Conservation (phyloP, 805 yeast species). For the Saccharomycopsis lassenensis region DNA sequence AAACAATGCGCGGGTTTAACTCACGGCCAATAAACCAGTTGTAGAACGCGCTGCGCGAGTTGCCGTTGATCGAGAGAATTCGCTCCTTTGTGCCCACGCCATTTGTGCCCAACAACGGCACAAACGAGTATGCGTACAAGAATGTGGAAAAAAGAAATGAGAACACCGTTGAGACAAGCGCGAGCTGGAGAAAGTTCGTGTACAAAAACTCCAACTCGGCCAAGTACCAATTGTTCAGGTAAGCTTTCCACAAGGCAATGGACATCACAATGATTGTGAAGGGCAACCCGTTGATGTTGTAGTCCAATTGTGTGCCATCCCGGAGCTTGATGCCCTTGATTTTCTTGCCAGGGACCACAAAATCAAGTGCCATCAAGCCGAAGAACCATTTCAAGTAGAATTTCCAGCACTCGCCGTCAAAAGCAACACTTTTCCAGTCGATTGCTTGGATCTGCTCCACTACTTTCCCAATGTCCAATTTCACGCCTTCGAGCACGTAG, state of each 20-base stretch:
- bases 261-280: slow-evolving; percentile 30
- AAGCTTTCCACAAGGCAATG: slow-evolving; percentile 38
- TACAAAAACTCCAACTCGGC: slow-evolving; percentile 79
- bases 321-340: slow-evolving; percentile 60
- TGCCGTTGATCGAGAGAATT: slow-evolving; percentile 79
- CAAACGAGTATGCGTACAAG: slow-evolving; percentile 58
- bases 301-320: slow-evolving; percentile 60
- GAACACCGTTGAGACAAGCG: slow-evolving; percentile 51
- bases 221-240: slow-evolving; percentile 35
- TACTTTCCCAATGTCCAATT: slow-evolving; percentile 32
- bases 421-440: slow-evolving; percentile 24
- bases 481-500: slow-evolving; percentile 41
- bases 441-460: slow-evolving; percentile 22
- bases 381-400: slow-evolving; percentile 68
- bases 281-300: slow-evolving; percentile 74
- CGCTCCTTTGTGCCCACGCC: slow-evolving; percentile 50
- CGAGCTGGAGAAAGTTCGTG: slow-evolving; percentile 53
- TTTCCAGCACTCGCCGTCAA: slow-evolving; percentile 42
- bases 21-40: slow-evolving; percentile 98
- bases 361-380: slow-evolving; percentile 51
- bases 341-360: slow-evolving; percentile 51
- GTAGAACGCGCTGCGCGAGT: slow-evolving; percentile 60
- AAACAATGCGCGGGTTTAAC: slow-evolving; percentile 67
- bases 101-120: slow-evolving; percentile 41
- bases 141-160: slow-evolving; percentile 51